Percentiles rank a stretch among this genome's conserved stretches.
These are phyloP conservation scores for Globisporangium mamillatum DNA, from an alignment of 352 stramenopile species.

Conservation along the genomic window DNA sequence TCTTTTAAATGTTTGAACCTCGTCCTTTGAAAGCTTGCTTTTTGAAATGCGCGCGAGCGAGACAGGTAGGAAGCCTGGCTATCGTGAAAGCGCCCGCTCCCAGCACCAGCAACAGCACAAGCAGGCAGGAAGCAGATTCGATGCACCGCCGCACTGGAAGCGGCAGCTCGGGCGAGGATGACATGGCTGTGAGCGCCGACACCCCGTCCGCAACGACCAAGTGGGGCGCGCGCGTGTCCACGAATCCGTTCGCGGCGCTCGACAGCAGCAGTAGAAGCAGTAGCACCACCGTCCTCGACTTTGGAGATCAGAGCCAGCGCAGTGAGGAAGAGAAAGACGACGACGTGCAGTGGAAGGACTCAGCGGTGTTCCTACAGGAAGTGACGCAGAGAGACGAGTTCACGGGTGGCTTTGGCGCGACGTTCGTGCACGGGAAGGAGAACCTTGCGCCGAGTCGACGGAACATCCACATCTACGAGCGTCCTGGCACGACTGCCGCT, in stretches of 20 bases:
- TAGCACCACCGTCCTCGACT: slow-evolving; percentile 5
- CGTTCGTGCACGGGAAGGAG: slow-evolving; percentile 18
- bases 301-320: slow-evolving; percentile 12
- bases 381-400: slow-evolving; percentile 4
- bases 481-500: not conserved
- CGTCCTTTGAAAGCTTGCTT: slow-evolving; percentile 1
- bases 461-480: slow-evolving; percentile 18
- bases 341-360: slow-evolving; percentile 20
- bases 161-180: slow-evolving; percentile 1
- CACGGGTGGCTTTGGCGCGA: slow-evolving; percentile 2
- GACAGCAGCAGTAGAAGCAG: not conserved
- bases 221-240: slow-evolving; percentile 25
- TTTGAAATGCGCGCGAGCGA: slow-evolving; percentile 9
- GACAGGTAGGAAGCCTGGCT: not conserved
- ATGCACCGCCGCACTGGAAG: not conserved
- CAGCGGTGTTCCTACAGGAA: slow-evolving; percentile 16
- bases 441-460: slow-evolving; percentile 21
- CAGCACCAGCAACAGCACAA: not conserved
- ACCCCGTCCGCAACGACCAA: slow-evolving; percentile 21
- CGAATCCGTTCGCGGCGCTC: slow-evolving; percentile 25
- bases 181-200: not conserved
- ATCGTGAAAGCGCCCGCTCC: not conserved
- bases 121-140: not conserved
- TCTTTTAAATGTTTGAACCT: slow-evolving; percentile 14
- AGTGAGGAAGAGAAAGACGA: slow-evolving; percentile 14